phyloP scores from a whole-genome alignment of 1,284 basidiomycete species.

The Veloporphyrellus conicus region DNA sequence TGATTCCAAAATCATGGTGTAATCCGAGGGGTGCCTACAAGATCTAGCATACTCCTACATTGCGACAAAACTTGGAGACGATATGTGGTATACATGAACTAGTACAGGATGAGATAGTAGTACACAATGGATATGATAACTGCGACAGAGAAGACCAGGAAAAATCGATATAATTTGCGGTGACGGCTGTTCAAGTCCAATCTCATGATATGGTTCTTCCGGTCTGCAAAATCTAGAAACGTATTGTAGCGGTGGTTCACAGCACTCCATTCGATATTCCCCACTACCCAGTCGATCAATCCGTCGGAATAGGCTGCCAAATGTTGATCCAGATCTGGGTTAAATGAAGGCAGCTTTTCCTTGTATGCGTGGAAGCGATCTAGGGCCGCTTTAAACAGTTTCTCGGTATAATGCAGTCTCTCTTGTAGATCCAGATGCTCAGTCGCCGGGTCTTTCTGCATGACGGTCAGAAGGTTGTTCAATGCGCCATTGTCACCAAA shows the following conservation, averaged over 20 bases:
- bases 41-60: too few relatives aligned
- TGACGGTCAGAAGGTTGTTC: slow-evolving; percentile 27
- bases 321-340: slow-evolving; percentile 15
- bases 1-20: slow-evolving; percentile 1
- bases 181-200: slow-evolving; percentile 10
- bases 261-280: slow-evolving; percentile 30
- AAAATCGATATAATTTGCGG: slow-evolving; percentile 1
- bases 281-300: slow-evolving; percentile 24
- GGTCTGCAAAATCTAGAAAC: slow-evolving; percentile 25
- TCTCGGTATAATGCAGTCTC: slow-evolving; percentile 16
- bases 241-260: slow-evolving; percentile 27
- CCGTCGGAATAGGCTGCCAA: slow-evolving; percentile 27
- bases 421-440: slow-evolving; percentile 19
- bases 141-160: slow-evolving; percentile 8
- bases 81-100: background rate
- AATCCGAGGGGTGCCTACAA: too few relatives aligned
- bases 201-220: slow-evolving; percentile 20
- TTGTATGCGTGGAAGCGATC: slow-evolving; percentile 22
- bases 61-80: background rate
- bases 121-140: slow-evolving; percentile 10
- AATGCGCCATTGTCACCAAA: slow-evolving; percentile 26
- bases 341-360: slow-evolving; percentile 18
- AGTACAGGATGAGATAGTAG: slow-evolving; percentile 6
- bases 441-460: slow-evolving; percentile 19
- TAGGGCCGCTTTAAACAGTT: slow-evolving; percentile 17